phyloP scores from a whole-genome alignment of 345 rosid species.

The Lumnitzera racemosa region DNA sequence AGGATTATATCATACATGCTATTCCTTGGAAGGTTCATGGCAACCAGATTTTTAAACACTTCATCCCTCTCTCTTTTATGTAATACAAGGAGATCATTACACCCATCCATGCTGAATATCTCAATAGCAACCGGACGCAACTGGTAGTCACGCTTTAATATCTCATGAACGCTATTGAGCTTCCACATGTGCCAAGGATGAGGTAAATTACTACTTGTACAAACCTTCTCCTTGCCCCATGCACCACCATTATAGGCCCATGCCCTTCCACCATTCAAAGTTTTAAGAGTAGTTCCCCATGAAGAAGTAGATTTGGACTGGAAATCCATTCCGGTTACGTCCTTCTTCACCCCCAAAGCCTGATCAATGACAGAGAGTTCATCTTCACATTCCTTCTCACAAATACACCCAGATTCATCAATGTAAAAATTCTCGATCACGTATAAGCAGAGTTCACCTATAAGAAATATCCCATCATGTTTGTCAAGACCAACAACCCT shows the following conservation, averaged over 20 bases:
- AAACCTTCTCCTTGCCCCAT: conserved; percentile 95
- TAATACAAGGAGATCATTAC: conserved; percentile 92
- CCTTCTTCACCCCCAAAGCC: conserved; percentile 98
- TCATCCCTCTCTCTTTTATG: conserved; percentile 99
- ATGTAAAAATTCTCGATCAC: conserved; percentile 92
- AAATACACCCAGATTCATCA: conserved; percentile 72
- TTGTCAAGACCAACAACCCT: conserved; percentile 96
- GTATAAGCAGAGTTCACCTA: conserved; percentile 85
- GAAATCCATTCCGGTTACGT: conserved; percentile 61
- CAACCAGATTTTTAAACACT: conserved; percentile 87
- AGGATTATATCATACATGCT: conserved; percentile 55
- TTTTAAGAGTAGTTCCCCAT: conserved; percentile 51
- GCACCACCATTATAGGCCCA: conserved; percentile 99
- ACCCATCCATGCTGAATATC: conserved; percentile 99
- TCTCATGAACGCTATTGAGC: conserved; percentile 88
- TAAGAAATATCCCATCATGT: conserved; percentile 94
- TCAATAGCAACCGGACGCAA: conserved; percentile 98
- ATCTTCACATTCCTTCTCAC: conserved; percentile 94
- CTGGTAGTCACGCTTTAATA: conserved; percentile 98
- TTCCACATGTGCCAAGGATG: conserved; percentile 99
- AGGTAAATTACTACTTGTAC: conserved; percentile 69
- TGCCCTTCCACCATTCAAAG: conserved; percentile 83
- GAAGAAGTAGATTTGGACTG: conserved; percentile 88
- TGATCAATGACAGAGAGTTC: conserved; percentile 98
- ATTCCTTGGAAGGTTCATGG: conserved; percentile 95